Conservation (phyloP, 805 yeast species). For the Monosporozyma aquatica region DNA sequence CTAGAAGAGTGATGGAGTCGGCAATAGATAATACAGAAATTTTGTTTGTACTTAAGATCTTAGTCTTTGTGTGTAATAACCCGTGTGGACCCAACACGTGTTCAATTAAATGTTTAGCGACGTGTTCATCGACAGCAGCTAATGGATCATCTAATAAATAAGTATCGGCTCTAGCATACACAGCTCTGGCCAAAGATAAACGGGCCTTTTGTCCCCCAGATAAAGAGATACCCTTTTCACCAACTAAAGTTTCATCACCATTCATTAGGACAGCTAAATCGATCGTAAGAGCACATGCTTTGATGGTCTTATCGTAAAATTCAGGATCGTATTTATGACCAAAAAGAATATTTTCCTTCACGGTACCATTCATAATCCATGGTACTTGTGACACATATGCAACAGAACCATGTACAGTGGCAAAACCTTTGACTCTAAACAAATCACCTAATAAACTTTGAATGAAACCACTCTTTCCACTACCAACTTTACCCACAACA, state of each 20-base stretch:
- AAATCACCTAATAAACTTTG: conserved; percentile 79
- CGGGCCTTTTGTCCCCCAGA: conserved; percentile 99
- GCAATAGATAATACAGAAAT: conserved; percentile 76
- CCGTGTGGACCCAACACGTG: conserved; percentile 80
- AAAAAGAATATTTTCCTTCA: conserved; percentile 82
- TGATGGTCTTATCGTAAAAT: conserved; percentile 70
- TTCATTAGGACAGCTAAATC: conserved; percentile 77
- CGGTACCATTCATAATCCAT: conserved; percentile 95
- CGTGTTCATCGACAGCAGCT: conserved; percentile 97
- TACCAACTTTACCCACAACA: conserved; percentile 82
- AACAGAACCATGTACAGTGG: conserved; percentile 60
- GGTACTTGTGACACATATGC: conserved; percentile 93
- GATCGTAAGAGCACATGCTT: conserved; percentile 77
- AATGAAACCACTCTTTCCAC: conserved; percentile 79
- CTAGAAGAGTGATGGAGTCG: conserved; percentile 55
- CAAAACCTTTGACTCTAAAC: conserved; percentile 64
- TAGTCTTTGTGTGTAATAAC: conserved; percentile 62
- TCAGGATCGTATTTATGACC: conserved; percentile 77
- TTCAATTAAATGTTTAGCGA: conserved; percentile 74
- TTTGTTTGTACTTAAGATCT: conserved; percentile 77
- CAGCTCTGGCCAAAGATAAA: conserved; percentile 88
- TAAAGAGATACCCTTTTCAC: conserved; percentile 92
- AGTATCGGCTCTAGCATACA: conserved; percentile 87
- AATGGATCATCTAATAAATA: conserved; percentile 86
- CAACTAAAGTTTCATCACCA: conserved; percentile 88